phyloP scores from a whole-genome alignment of 2,329 filamentous ascomycete species.

The Trichophaea hybrida region DNA sequence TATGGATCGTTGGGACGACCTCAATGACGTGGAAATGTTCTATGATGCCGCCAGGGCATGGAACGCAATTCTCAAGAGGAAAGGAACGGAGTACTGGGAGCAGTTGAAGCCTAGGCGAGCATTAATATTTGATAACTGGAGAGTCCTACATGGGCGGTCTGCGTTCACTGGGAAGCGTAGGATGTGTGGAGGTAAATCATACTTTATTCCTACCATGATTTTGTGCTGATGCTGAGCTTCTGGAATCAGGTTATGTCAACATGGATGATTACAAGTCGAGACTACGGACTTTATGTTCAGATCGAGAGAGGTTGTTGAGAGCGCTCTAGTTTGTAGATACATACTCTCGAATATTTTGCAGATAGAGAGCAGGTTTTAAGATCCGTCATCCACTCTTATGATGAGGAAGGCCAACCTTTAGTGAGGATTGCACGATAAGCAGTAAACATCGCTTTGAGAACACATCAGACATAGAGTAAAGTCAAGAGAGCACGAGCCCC shows the following conservation, averaged over 20 bases:
- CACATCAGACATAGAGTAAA: too few relatives aligned
- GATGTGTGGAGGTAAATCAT: conserved; percentile 69
- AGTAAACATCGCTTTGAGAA: too few relatives aligned
- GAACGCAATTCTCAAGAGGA: conserved; percentile 51
- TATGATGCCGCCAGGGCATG: conserved; percentile 67
- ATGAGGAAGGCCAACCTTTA: background rate
- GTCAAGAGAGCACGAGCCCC: too few relatives aligned
- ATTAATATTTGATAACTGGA: conserved; percentile 88
- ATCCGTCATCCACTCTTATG: background rate
- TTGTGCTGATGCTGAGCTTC: conserved; percentile 14
- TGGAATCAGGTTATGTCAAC: conserved; percentile 42
- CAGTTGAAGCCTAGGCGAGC: conserved; percentile 66
- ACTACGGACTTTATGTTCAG: conserved; percentile 56
- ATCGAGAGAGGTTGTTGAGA: conserved; percentile 24
- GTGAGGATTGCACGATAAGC: too few relatives aligned
- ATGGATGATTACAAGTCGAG: conserved; percentile 68
- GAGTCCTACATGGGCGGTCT: conserved; percentile 74
- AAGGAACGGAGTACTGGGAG: conserved; percentile 59
- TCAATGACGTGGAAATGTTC: conserved; percentile 46
- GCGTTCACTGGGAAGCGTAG: conserved; percentile 71
- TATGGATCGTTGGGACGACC: conserved; percentile 40
- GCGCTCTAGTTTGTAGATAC: background rate
- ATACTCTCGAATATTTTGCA: too few relatives aligned
- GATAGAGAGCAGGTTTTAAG: background rate
- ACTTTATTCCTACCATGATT: conserved; percentile 31